phyloP scores from a whole-genome alignment of 108 stramenopile genomes.

The Nitzschia sp. region DNA sequence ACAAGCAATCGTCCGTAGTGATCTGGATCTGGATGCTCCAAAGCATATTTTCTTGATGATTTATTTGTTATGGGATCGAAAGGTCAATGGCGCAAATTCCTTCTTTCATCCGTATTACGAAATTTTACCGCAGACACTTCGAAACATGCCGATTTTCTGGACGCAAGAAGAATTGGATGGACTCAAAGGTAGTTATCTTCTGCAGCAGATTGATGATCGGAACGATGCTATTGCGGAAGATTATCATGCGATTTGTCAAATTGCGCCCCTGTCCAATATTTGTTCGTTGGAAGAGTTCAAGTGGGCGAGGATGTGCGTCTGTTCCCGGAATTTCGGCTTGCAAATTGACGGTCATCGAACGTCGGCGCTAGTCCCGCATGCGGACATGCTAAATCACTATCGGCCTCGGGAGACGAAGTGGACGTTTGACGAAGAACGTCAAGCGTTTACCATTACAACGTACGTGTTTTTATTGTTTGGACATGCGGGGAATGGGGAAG shows the following conservation, averaged over 20 bases:
- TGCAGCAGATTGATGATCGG: conserved; percentile 84
- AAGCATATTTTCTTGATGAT: conserved; percentile 99
- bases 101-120: conserved; percentile 99
- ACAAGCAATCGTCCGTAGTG: conserved; percentile 63
- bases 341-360: conserved; percentile 93
- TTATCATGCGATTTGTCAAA: conserved; percentile 87
- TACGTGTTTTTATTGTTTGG: conserved; percentile 17
- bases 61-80: conserved; percentile 92
- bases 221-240: conserved; percentile 89
- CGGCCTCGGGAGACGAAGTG: conserved; percentile 99
- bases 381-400: conserved; percentile 99
- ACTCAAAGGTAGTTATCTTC: conserved; percentile 87
- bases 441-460: conserved; percentile 98
- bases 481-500: background rate
- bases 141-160: conserved; percentile 99
- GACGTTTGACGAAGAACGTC: conserved; percentile 96
- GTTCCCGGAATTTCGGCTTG: conserved; percentile 97
- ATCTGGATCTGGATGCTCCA: conserved; percentile 95
- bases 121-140: conserved; percentile 85
- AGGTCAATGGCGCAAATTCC: conserved; percentile 68
- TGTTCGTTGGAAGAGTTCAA: conserved; percentile 93
- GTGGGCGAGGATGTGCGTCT: conserved; percentile 99
- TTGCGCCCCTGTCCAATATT: conserved; percentile 76
- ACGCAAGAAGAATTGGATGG: conserved; percentile 73
- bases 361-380: conserved; percentile 97